Evolutionary conservation across 441 rosid genomes (phyloP).

Genomic region (Aleurites moluccanus): DNA sequence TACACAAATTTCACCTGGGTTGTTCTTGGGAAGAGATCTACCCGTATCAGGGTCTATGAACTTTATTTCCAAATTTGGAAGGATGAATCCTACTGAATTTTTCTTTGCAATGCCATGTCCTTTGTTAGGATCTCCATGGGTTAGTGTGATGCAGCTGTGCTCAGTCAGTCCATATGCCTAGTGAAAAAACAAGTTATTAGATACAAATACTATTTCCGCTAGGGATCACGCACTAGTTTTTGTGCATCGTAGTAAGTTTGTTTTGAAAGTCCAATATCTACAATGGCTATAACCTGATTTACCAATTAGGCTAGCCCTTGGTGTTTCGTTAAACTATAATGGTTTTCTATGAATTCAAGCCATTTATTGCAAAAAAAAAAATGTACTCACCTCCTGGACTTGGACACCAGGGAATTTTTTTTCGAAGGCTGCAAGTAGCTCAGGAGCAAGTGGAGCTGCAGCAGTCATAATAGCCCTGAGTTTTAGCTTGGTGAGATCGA

Average conservation of each 20-base stretch:
- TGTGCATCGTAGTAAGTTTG: too few species aligned
- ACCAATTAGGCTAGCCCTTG: neutral
- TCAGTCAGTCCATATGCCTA: constrained; percentile 96
- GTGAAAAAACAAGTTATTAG: neutral
- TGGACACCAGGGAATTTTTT: constrained; percentile 77
- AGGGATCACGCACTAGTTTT: too few species aligned
- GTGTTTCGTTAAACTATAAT: neutral
- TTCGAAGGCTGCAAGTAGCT: constrained; percentile 65
- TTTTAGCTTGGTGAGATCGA: constrained; percentile 74
- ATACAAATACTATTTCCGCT: too few species aligned
- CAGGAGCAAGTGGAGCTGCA: constrained; percentile 89
- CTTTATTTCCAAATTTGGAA: constrained; percentile 82
- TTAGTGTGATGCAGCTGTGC: constrained; percentile 92
- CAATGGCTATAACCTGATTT: neutral
- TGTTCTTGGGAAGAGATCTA: constrained; percentile 60
- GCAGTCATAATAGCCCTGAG: constrained; percentile 83
- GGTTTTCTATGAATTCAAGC: too few species aligned
- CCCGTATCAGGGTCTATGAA: constrained; percentile 79
- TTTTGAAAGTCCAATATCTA: too few species aligned
- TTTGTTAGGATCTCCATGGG: constrained; percentile 60
- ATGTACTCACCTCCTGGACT: constrained; percentile 68
- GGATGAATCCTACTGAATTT: constrained; percentile 84
- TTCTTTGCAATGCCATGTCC: constrained; percentile 62
- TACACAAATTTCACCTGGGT: constrained; percentile 84
- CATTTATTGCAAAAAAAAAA: neutral